Conservation (phyloP, 2,329 filamentous ascomycete species). For the Pseudogymnoascus sp. region DNA sequence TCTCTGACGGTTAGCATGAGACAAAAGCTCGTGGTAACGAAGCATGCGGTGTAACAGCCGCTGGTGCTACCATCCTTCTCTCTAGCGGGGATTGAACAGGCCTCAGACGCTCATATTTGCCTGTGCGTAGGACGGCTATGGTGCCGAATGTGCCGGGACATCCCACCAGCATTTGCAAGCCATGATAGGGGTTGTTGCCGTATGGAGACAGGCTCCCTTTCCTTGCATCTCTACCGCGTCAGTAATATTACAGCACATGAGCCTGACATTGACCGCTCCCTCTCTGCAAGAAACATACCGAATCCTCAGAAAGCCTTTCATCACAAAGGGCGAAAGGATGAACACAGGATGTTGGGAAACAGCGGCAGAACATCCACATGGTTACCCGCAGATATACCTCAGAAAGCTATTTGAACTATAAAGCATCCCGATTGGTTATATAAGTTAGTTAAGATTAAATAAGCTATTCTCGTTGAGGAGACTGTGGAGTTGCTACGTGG, state of each 20-base stretch:
- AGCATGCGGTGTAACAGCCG: not conserved
- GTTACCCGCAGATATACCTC: not conserved
- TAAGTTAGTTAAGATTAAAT: not conserved
- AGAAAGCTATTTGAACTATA: not conserved
- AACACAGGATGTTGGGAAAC: not conserved
- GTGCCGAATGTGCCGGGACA: not conserved
- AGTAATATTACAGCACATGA: not conserved
- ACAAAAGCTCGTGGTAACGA: not conserved
- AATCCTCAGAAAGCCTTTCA: not conserved
- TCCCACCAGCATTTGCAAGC: not conserved
- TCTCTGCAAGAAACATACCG: not conserved
- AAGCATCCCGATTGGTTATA: not conserved
- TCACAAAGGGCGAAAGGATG: not conserved
- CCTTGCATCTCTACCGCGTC: not conserved
- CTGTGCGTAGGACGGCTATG: not conserved
- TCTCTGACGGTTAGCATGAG: not conserved
- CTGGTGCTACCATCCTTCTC: not conserved
- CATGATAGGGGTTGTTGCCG: not conserved
- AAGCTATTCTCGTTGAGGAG: not conserved
- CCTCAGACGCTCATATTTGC: not conserved
- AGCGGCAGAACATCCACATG: not conserved
- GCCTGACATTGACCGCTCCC: not conserved
- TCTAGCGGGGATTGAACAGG: not conserved
- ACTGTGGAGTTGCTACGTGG: not conserved
- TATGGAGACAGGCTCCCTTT: too few species aligned